These are phyloP conservation scores for Suhomyces bokatorum DNA, from an alignment of 1,139 yeast species.

Conservation along the genomic window DNA sequence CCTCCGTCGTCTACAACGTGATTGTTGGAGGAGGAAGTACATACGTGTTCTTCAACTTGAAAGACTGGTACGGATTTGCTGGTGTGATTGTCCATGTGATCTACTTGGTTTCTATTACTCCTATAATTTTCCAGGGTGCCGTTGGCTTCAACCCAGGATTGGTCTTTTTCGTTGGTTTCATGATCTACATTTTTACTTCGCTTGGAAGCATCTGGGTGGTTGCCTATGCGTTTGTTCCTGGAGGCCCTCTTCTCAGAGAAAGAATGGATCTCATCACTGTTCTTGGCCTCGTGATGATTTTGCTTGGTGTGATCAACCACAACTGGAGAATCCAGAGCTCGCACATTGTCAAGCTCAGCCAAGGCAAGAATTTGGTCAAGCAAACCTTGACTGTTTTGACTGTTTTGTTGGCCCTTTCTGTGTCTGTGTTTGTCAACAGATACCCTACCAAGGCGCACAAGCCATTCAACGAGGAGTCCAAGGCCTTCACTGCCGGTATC, in stretches of 20 bases:
- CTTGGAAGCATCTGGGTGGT: slow-evolving; percentile 95
- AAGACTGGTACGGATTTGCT: slow-evolving; percentile 79
- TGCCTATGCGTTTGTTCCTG: slow-evolving; percentile 97
- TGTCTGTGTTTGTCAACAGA: slow-evolving; percentile 54
- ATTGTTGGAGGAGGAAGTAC: slow-evolving; percentile 54
- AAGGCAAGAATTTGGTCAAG: slow-evolving; percentile 21
- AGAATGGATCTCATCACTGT: slow-evolving; percentile 75
- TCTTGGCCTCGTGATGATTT: slow-evolving; percentile 45
- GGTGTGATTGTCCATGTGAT: slow-evolving; percentile 72
- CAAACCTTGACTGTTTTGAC: slow-evolving; percentile 29
- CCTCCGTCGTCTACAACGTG: slow-evolving; percentile 30
- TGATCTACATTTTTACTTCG: slow-evolving; percentile 55
- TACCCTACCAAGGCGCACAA: slow-evolving; percentile 55
- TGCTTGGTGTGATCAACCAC: slow-evolving; percentile 39
- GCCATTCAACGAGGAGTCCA: slow-evolving; percentile 78
- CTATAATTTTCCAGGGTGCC: slow-evolving; percentile 59
- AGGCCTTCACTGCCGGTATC: slow-evolving; percentile 86
- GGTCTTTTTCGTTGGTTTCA: slow-evolving; percentile 57
- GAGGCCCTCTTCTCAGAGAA: slow-evolving; percentile 84
- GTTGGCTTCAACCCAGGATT: slow-evolving; percentile 60
- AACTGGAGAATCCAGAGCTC: slow-evolving; percentile 25
- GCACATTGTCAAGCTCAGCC: slow-evolving; percentile 24
- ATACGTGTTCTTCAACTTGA: slow-evolving; percentile 46
- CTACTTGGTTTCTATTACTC: slow-evolving; percentile 64
- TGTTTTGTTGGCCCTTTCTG: slow-evolving; percentile 33